These are phyloP conservation scores for Paxillus rubicundulus DNA, from an alignment of 768 basidiomycete species.

Conservation along the genomic window DNA sequence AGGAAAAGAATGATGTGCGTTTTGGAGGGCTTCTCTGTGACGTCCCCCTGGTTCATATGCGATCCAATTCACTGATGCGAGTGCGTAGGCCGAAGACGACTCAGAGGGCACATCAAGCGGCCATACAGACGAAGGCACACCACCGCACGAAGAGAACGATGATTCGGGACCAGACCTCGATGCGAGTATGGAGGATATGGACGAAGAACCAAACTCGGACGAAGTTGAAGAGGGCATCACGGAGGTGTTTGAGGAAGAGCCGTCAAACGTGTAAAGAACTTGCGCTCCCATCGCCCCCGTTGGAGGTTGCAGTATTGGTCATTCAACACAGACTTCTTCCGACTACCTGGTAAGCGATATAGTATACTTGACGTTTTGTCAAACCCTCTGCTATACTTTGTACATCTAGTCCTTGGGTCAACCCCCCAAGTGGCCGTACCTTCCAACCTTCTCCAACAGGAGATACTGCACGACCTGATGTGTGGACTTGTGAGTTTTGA, in stretches of 20 bases:
- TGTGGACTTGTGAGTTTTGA: conserved; percentile 27
- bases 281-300: too few species aligned
- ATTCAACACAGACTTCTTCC: too few species aligned
- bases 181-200: conserved; percentile 42
- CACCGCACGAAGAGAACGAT: conserved; percentile 39
- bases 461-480: conserved; percentile 43
- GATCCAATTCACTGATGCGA: neutral
- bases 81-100: conserved; percentile 34
- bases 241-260: conserved; percentile 36
- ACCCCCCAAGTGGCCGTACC: conserved; percentile 69
- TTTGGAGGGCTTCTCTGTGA: neutral
- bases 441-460: conserved; percentile 59
- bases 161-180: conserved; percentile 39
- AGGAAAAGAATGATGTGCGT: conserved; percentile 82
- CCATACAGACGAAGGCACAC: conserved; percentile 29
- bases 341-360: too few species aligned
- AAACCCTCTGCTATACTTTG: conserved; percentile 16
- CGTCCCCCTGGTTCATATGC: neutral
- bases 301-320: too few species aligned
- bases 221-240: conserved; percentile 44
- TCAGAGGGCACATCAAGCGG: conserved; percentile 33
- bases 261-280: neutral
- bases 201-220: conserved; percentile 41
- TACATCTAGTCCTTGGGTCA: conserved; percentile 52
- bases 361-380: too few species aligned